Evolutionary conservation across 2,329 filamentous ascomycete genomes (phyloP), one percentile per base, ranked within the genome.

Genomic region (Beauveria brongniartii): DNA sequence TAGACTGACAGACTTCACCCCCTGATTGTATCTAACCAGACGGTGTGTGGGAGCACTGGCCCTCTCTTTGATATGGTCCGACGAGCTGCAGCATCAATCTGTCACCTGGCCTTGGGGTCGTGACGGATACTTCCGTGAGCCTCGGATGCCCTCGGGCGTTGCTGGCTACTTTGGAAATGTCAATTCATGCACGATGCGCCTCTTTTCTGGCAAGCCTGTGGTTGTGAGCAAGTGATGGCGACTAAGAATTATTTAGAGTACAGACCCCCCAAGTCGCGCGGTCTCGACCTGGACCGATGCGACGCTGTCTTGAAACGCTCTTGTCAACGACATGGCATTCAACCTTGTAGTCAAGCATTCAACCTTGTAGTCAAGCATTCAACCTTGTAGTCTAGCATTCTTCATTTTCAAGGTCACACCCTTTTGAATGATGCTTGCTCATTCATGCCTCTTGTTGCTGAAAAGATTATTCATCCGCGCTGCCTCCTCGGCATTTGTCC

Each of bases 401-500:
- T 24, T 40, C 3, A 5, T 18, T 40, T 37, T 18, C 40, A 12
- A 51, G 2, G 20, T 7, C 24, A 41, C 55, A 22, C 44, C 46
- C 22, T 50, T 22, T 12, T 44, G 24, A 2, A 28, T 8, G 2
- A 51, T 34, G 37, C 24, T 43, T 52, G 47, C 34, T 43, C 55
- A n/a, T 51, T 9, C 12, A 22, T 5, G 28, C 7, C 34, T n/a
- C 46, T 20, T 12, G 9, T 3, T 28, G 30, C 4, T 28, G 10
- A 22, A 18, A 22, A 24, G n/a, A 44, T 26, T 3, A 3, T 28
- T 20, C 7, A 28, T 48, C 6, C 18, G 28, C 43, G 20, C 37
- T 40, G 9, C 22, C 24, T 14, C 22, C n/a, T 59, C 55, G 55
- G 55, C 22, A 59, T 47, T 59, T 59, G 55, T 59, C 47, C 55